These are phyloP conservation scores for Amylocystis lapponica DNA, from an alignment of 768 basidiomycete genomes.

Conservation along the genomic window DNA sequence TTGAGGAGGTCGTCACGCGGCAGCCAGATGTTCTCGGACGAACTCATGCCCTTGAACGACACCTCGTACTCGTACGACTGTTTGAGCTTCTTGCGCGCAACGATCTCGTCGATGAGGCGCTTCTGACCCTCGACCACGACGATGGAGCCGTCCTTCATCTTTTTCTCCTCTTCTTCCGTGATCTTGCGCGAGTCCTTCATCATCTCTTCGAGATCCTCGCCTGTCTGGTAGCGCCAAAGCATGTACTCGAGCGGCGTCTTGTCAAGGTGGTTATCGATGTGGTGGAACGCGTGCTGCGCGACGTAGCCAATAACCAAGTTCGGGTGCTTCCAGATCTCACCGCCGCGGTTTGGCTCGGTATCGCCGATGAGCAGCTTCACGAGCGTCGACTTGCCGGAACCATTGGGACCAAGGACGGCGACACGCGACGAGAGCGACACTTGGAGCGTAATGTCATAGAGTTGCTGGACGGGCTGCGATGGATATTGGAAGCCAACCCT, in stretches of 20 bases:
- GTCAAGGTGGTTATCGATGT: slow-evolving; percentile 97
- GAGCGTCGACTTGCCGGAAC: slow-evolving; percentile 96
- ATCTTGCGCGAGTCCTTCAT: slow-evolving; percentile 86
- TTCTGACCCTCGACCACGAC: slow-evolving; percentile 92
- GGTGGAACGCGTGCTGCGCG: slow-evolving; percentile 99
- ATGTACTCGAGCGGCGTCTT: slow-evolving; percentile 99
- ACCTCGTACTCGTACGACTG: slow-evolving; percentile 99
- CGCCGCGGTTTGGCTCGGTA: slow-evolving; percentile 93
- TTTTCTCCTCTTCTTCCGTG: slow-evolving; percentile 79
- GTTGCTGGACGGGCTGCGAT: slow-evolving; percentile 76
- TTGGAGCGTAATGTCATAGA: slow-evolving; percentile 94
- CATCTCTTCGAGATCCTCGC: slow-evolving; percentile 97
- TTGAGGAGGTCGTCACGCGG: slow-evolving; percentile 95
- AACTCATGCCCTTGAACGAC: slow-evolving; percentile 90
- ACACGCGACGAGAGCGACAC: slow-evolving; percentile 98
- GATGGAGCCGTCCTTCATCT: slow-evolving; percentile 93
- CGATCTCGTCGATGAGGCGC: slow-evolving; percentile 89
- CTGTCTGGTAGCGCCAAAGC: slow-evolving; percentile 99
- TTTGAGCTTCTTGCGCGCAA: slow-evolving; percentile 93
- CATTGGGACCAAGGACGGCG: slow-evolving; percentile 96
- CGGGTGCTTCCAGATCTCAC: slow-evolving; percentile 98
- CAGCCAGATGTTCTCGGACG: slow-evolving; percentile 98
- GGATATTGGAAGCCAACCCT: slow-evolving; percentile 98
- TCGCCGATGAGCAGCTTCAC: slow-evolving; percentile 97
- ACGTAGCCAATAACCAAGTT: slow-evolving; percentile 99